Base-by-base conservation (phyloP, 2,329 filamentous ascomycete species). In the Teratosphaeria pseudoeucalypti region DNA sequence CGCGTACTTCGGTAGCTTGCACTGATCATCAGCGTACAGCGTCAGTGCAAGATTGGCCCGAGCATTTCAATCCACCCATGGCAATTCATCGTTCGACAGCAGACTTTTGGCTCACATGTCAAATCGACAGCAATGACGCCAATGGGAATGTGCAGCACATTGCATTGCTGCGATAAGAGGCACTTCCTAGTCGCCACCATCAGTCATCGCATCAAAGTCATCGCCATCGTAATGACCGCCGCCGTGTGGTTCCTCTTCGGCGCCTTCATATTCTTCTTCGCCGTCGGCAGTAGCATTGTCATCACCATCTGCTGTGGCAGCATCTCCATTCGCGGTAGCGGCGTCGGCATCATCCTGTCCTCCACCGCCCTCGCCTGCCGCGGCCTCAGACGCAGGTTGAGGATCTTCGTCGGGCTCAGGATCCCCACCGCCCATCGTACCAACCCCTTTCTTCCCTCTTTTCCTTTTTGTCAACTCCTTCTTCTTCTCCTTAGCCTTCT, bases 401-500 rank as follows among this genome's bases (percentile, higher is more conserved):
- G 43, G n/a, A 19, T 49, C 43, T 19, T 49, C 43, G n/a, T 49
- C 43, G n/a, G 43, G 43, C 43, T 49, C 43, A 19, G 43, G 43
- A n/a, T 34, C 32, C 2, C 56, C 59, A 29, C 59, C 59, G 23
- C 60, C 58, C 57, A 62, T 23, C 12, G 58, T 60, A 32, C 61
- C 60, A 55, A 26, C 49, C 1, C 56, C 58, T 34, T 56, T 37
- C 16, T 29, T 37, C 12, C 39, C 55, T 19, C 55, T 47, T 23
- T 27, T 39, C 34, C 54, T 57, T 53, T 57, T 55, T 32, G 29
- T 56, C 34, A 54, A 32, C 26, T 39, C 32, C 34, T 56, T 60
- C 54, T 64, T 66, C 59, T 68, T 69, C 62, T 68, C 64, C 57
- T 65, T 68, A 61, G 70, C 71, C 52, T 64, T 66, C 61, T 68